phyloP scores from a whole-genome alignment of 768 basidiomycete genomes.

The Chalciporus pseudorubinellus region DNA sequence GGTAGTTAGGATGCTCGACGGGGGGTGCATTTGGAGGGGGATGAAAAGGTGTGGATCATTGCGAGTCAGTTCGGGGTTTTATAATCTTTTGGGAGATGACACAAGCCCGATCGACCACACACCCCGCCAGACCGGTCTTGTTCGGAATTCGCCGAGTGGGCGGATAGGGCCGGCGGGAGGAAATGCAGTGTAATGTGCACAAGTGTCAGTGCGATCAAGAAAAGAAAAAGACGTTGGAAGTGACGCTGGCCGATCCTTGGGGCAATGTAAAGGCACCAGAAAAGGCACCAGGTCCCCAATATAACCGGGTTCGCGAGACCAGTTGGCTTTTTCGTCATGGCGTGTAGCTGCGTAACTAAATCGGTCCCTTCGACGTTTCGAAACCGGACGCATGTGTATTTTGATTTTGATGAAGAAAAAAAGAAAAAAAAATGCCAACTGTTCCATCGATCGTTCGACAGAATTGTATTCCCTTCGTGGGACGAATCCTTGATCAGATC shows the following conservation, averaged over 20 bases:
- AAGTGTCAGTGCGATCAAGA: not conserved
- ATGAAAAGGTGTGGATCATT: constrained; percentile 33
- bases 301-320: not conserved
- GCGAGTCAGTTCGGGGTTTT: constrained; percentile 15
- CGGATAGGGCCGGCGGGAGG: constrained; percentile 16
- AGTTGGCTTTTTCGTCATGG: not conserved
- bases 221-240: not conserved
- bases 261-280: constrained; percentile 11
- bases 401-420: too few relatives aligned
- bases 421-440: too few relatives aligned
- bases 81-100: constrained; percentile 30
- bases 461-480: too few relatives aligned
- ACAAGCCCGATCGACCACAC: constrained; percentile 26
- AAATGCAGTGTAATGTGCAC: constrained; percentile 3
- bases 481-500: too few relatives aligned
- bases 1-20: constrained; percentile 32
- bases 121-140: constrained; percentile 14
- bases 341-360: not conserved
- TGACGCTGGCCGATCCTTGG: not conserved
- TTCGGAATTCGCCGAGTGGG: constrained; percentile 11
- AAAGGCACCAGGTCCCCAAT: constrained; percentile 6
- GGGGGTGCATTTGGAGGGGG: constrained; percentile 17
- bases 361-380: too few relatives aligned
- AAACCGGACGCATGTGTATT: too few relatives aligned
- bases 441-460: too few relatives aligned